phyloP scores from a whole-genome alignment of 306 rosid species.

The Quercus gilva region DNA sequence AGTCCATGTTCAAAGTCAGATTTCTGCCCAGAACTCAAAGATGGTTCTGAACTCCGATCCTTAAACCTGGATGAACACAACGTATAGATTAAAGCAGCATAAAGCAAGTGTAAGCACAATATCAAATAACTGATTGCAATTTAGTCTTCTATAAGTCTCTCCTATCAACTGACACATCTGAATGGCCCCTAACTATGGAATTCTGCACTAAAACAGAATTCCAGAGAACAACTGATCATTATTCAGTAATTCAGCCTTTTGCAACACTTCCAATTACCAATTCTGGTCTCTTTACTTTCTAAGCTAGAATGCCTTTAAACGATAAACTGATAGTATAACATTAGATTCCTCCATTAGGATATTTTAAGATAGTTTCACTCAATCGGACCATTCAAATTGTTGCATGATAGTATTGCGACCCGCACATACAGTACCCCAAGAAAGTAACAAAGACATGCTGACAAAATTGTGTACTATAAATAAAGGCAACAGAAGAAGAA shows the following conservation, averaged over 20 bases:
- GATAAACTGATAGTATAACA: no score
- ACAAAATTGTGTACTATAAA: neutral
- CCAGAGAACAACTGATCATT: neutral
- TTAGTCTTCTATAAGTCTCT: neutral
- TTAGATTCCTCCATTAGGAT: no score
- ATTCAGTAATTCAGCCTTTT: neutral
- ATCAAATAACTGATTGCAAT: neutral
- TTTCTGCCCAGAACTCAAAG: constrained; percentile 32
- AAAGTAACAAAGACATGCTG: neutral
- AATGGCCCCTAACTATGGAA: neutral
- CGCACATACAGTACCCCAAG: neutral
- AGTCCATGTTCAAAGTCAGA: constrained; percentile 24
- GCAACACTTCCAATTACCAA: neutral
- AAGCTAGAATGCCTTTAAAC: neutral
- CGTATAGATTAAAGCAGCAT: neutral
- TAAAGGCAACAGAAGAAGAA: neutral
- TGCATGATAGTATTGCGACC: no score
- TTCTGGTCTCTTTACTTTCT: neutral
- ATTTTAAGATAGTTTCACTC: no score
- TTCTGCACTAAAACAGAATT: no score
- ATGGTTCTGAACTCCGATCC: constrained; percentile 53
- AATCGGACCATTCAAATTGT: no score
- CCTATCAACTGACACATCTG: neutral
- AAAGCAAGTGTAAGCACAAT: constrained; percentile 13
- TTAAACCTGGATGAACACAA: constrained; percentile 44